Conservation (phyloP, 2,329 filamentous ascomycete species). For the Fusarium marasasianum region DNA sequence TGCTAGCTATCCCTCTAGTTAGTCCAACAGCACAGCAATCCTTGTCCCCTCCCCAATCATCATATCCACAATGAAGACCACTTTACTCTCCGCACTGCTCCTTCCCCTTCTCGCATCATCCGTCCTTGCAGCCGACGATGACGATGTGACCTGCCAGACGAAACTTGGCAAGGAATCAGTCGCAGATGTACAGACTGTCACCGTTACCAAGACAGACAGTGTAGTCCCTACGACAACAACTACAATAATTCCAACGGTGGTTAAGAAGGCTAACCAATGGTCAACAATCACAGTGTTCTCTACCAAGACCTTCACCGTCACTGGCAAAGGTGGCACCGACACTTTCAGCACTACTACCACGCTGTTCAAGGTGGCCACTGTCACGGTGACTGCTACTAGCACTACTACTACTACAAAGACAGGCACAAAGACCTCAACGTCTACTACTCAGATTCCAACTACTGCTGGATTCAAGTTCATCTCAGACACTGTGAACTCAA, state of each 20-base stretch:
- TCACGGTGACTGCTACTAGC: not conserved
- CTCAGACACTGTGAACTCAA: not conserved
- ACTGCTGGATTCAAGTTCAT: not conserved
- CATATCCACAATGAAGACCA: not conserved
- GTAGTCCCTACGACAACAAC: not conserved
- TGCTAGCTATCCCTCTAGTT: not conserved
- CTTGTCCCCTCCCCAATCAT: too few relatives aligned
- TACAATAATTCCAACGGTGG: slow-evolving; percentile 1
- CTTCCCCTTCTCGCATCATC: not conserved
- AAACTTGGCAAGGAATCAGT: slow-evolving; percentile 6
- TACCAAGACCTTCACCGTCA: not conserved
- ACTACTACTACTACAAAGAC: not conserved
- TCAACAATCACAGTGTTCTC: slow-evolving; percentile 4
- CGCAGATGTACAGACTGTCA: not conserved
- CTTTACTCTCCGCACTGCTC: not conserved
- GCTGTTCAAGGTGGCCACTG: slow-evolving; percentile 3
- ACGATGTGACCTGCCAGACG: not conserved
- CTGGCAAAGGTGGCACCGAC: not conserved
- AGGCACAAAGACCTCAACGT: not conserved
- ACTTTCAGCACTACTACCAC: slow-evolving; percentile 5
- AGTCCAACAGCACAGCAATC: accelerated
- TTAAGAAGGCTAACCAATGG: not conserved
- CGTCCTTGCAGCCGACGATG: not conserved
- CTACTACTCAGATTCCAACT: not conserved
- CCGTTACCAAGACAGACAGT: not conserved